Conservation (phyloP, 2,329 filamentous ascomycete genomes). For the Fusarium illudens region DNA sequence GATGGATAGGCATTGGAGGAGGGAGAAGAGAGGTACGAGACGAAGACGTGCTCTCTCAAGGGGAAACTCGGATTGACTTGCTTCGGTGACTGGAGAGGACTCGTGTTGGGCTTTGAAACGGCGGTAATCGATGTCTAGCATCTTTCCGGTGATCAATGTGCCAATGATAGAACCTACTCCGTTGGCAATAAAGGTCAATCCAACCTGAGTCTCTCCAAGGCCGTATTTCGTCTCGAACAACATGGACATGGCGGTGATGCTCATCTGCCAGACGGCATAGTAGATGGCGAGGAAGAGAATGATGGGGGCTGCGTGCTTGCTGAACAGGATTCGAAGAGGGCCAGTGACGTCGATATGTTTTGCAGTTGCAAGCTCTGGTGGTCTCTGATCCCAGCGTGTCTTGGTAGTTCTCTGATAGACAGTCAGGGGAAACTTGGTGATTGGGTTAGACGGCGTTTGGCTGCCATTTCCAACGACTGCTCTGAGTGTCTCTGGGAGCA, state of each 20-base stretch:
- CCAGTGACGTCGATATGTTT: conserved; percentile 55
- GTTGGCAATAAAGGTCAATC: conserved; percentile 63
- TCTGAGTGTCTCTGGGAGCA: conserved; percentile 26
- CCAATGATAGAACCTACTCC: conserved; percentile 64
- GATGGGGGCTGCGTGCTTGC: conserved; percentile 53
- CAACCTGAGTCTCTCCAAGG: conserved; percentile 55
- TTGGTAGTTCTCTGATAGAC: conserved; percentile 47
- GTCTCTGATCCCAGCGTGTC: conserved; percentile 22
- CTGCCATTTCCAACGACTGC: conserved; percentile 39
- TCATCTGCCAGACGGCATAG: conserved; percentile 65
- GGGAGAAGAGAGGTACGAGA: conserved; percentile 55
- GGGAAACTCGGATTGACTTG: conserved; percentile 47
- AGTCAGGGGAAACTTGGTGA: conserved; percentile 43
- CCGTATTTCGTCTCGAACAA: conserved; percentile 56
- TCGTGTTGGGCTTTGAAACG: conserved; percentile 45
- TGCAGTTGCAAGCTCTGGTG: neutral
- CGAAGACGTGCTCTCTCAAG: conserved; percentile 62
- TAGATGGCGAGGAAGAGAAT: conserved; percentile 59
- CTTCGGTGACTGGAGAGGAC: rapidly evolving
- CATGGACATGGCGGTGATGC: conserved; percentile 61
- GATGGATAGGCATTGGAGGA: conserved; percentile 56
- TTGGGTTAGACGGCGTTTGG: conserved; percentile 51
- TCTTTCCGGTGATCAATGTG: conserved; percentile 59
- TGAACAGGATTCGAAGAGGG: conserved; percentile 57
- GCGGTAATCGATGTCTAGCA: conserved; percentile 61